Evolutionary conservation across 2,329 filamentous ascomycete species (phyloP).

Genomic region (Akanthomyces dipterigenus): DNA sequence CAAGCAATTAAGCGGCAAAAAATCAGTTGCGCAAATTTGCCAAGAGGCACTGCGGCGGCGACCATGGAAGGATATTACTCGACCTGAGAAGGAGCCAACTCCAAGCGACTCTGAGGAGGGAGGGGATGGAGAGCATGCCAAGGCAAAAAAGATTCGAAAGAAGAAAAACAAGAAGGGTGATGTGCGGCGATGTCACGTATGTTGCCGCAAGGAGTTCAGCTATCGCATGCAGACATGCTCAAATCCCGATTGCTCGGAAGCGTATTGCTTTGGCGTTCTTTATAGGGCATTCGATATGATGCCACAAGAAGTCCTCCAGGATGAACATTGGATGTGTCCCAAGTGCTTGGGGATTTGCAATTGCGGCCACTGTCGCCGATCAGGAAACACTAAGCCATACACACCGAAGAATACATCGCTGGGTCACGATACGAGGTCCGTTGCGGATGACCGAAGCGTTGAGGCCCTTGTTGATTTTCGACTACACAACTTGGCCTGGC

Average conservation of each 20-base stretch:
- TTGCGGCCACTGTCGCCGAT: slow-evolving; percentile 68
- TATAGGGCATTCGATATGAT: slow-evolving; percentile 88
- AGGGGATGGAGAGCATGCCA: slow-evolving; percentile 55
- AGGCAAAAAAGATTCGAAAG: slow-evolving; percentile 55
- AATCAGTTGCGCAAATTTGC: slow-evolving; percentile 85
- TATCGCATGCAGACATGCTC: slow-evolving; percentile 84
- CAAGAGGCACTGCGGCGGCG: slow-evolving; percentile 76
- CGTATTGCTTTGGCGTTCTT: slow-evolving; percentile 89
- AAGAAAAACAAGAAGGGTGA: slow-evolving; percentile 49
- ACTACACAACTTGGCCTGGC: slow-evolving; percentile 79
- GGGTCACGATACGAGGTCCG: slow-evolving; percentile 82
- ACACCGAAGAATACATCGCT: slow-evolving; percentile 80
- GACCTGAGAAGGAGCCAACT: slow-evolving; percentile 43
- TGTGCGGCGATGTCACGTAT: slow-evolving; percentile 69
- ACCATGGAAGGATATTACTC: slow-evolving; percentile 76
- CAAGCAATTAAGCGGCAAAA: slow-evolving; percentile 59
- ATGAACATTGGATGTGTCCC: slow-evolving; percentile 80
- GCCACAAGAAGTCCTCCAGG: slow-evolving; percentile 75
- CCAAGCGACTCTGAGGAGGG: slow-evolving; percentile 47
- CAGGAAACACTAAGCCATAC: slow-evolving; percentile 65
- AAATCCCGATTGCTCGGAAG: slow-evolving; percentile 58
- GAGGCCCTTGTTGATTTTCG: slow-evolving; percentile 89
- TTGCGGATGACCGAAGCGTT: slow-evolving; percentile 86
- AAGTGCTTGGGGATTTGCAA: slow-evolving; percentile 83
- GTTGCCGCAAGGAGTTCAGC: slow-evolving; percentile 67